Evolutionary conservation across 116 monocot genomes (phyloP), one percentile per base, ranked within the genome.

Genomic region (Zostera marina): DNA sequence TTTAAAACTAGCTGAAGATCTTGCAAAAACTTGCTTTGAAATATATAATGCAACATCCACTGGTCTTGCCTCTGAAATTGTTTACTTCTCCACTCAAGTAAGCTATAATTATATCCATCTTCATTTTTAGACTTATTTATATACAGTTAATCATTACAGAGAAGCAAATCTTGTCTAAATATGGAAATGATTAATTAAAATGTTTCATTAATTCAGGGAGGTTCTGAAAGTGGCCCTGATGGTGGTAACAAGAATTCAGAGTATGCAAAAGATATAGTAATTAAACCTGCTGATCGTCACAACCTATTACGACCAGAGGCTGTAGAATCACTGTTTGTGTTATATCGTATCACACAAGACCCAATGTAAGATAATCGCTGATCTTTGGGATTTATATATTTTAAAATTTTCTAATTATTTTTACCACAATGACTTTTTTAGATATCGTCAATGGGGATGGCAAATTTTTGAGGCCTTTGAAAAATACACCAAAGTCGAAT

Each of bases 371-470:
- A 12, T 53, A 41, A 1, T 12, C 24, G 1, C 4, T 42, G 7
- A 6, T 24, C 13, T 61, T 22, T 11, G 22, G 24, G 11, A 44
- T 15, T 8, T 47, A 32, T 32, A 32, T 61, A 21, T 32, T 44
- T 61, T 22, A 47, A 9, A 41, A 46, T 6, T 59, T 57, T 39
- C 17, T 39, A 13, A 9, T 59, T 49, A 20, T 62, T 64, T 47
- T 59, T 32, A 13, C 56, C n/a, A 32, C 14, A 38, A 5, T 53
- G 4, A 1, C 56, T 56, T 73, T n/a, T 63, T 53, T 71, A 98
- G 96, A 73, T 98, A 98, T 44, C 77, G 89, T 24, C 79, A 98
- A 71, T 98, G 96, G 89, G 96, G 96, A 58, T 98, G 96, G 96
- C 73, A 86, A 58, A 98, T 98, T 8, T 98, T 98, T 41, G 60